Evolutionary conservation across 305 asterid species (phyloP).

Genomic region (Fraxinus dipetala): DNA sequence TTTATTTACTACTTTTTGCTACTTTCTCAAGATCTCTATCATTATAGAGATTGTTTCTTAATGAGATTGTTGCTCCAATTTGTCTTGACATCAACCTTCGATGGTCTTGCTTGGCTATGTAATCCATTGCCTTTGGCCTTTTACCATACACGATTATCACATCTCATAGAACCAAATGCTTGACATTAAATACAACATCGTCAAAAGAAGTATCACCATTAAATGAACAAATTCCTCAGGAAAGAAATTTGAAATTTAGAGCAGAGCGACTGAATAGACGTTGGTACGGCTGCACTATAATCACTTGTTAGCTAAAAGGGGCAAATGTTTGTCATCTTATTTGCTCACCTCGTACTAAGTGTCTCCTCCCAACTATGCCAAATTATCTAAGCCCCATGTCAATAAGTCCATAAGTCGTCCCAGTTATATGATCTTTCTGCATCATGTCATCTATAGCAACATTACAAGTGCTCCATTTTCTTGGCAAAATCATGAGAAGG

Average conservation of each 20-base stretch:
- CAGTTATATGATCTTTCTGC: not conserved
- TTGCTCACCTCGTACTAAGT: not conserved
- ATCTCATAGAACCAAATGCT: not conserved
- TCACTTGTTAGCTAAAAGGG: not conserved
- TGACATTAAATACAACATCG: not conserved
- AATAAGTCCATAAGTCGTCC: not conserved
- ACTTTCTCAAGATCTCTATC: not conserved
- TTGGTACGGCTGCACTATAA: not conserved
- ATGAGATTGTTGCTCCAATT: not conserved
- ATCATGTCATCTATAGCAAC: not conserved
- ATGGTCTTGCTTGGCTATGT: not conserved
- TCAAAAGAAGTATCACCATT: not conserved
- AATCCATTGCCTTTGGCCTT: not conserved
- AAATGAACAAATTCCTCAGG: not conserved
- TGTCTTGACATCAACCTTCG: not conserved
- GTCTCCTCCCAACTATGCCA: not conserved
- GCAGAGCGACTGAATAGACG: not conserved
- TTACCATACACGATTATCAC: not conserved
- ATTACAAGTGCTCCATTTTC: not conserved
- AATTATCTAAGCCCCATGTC: not conserved
- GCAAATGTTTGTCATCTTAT: not conserved
- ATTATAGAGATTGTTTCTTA: not conserved
- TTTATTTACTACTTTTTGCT: not conserved
- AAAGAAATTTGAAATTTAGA: not conserved
- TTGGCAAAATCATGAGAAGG: not conserved